Base-by-base conservation (phyloP, 768 basidiomycete species). In the Cystofilobasidium bisporidii region DNA sequence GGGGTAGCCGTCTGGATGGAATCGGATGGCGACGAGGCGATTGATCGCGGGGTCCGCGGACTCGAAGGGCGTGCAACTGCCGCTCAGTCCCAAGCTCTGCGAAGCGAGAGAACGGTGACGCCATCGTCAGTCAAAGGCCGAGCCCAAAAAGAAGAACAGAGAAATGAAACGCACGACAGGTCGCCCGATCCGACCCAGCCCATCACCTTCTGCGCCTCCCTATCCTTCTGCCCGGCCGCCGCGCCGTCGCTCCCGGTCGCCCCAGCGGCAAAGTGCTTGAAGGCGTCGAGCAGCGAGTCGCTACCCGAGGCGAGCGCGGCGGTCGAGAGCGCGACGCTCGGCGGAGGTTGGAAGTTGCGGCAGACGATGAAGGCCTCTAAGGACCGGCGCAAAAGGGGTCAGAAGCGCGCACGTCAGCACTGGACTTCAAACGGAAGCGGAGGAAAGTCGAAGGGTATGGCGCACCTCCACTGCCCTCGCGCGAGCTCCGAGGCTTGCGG, bases 391-490 rank as follows among this genome's bases (percentile, higher is more conserved):
- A 26, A 32, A 56, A 56, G 6, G 11, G 33, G 8, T 15, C 14
- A 6, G 38, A 30, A 32, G n/a, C 20, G 24, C 1, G 20, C 14
- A 6, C n/a, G 58, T 41, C 14, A 40, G 17, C 20, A 28, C 14
- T 3, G 17, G 9, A 20, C 18, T 17, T 6, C 22, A 26, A 14
- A 72, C 79, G n/a, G n/a, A n/a, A n/a, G n/a, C n/a, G n/a, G n/a
- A n/a, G n/a, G n/a, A n/a, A n/a, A n/a, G n/a, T n/a, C n/a, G n/a
- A n/a, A n/a, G n/a, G n/a, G n/a, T n/a, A n/a, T n/a, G n/a, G n/a
- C n/a, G 65, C 50, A 79, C 80, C 80, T 55, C 79, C 76, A 55
- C 77, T 78, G 43, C 79, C 78, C 57, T 76, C 75, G 11, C 80
- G 65, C 48, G 77, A 78, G 61, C 78, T 79, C 40, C 79, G 63